Percentiles rank a stretch among this genome's conserved stretches.
Evolutionary conservation across 495 filamentous ascomycete species (phyloP).

Genomic region (Annulohypoxylon maeteangense): DNA sequence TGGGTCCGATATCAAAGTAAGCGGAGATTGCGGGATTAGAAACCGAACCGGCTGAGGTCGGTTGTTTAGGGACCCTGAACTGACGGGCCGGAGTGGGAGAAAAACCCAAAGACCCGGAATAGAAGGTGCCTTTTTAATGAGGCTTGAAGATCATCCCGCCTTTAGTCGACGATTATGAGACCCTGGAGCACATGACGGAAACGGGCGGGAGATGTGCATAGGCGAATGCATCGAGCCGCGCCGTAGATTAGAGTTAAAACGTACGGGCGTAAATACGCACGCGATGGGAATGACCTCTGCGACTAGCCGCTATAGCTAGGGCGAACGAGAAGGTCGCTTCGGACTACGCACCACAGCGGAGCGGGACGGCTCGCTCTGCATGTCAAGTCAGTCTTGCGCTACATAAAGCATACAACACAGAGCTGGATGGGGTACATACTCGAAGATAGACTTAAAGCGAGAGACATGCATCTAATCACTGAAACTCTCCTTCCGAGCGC

Average conservation of each 20-base stretch:
- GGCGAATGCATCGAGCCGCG: constrained; percentile 41
- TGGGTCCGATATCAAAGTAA: constrained; percentile 35
- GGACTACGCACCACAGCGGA: constrained; percentile 9
- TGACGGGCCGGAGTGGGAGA: constrained; percentile 28
- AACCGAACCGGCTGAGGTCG: constrained; percentile 43
- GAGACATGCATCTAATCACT: constrained; percentile 16
- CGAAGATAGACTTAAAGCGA: constrained; percentile 1
- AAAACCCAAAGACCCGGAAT: constrained; percentile 22
- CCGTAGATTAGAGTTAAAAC: constrained; percentile 26
- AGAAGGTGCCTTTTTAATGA: constrained; percentile 14
- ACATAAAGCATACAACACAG: constrained; percentile 9
- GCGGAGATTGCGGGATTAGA: constrained; percentile 40
- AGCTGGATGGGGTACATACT: constrained; percentile 11
- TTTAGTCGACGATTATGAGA: constrained; percentile 10
- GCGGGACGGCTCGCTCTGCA: constrained; percentile 39
- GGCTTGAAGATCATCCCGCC: constrained; percentile 6
- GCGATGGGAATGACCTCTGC: constrained; percentile 24
- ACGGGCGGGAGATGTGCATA: constrained; percentile 29
- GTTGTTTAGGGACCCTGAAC: constrained; percentile 24
- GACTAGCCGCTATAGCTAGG: constrained; percentile 24
- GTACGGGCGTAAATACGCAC: constrained; percentile 36
- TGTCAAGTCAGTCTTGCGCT: constrained; percentile 20
- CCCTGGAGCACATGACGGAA: constrained; percentile 1
- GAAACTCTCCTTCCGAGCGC: constrained; percentile 20
- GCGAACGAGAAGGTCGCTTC: constrained; percentile 2